Evolutionary conservation across 208 protist genomes (phyloP).

Genomic region (Porcisia deanei): DNA sequence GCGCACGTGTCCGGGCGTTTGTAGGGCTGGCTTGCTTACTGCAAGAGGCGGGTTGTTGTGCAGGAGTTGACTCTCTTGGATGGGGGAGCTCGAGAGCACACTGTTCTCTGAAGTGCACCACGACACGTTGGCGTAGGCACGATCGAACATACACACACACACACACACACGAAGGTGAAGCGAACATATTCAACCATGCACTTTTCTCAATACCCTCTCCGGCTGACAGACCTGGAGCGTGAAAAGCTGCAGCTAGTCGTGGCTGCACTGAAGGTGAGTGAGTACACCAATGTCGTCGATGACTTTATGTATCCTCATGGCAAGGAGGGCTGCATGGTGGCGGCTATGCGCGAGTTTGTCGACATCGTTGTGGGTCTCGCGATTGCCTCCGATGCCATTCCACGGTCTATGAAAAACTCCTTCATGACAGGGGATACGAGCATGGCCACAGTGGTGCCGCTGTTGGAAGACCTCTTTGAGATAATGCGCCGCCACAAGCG

Average conservation of each 20-base stretch:
- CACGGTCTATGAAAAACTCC: conserved; percentile 54
- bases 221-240: conserved; percentile 74
- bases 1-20: neutral
- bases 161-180: neutral
- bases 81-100: neutral
- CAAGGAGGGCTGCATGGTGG: conserved; percentile 60
- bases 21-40: neutral
- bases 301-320: conserved; percentile 58
- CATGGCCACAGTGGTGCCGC: conserved; percentile 37
- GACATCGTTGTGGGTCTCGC: conserved; percentile 77
- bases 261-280: conserved; percentile 85
- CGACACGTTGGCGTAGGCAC: neutral
- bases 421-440: conserved; percentile 44
- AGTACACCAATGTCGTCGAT: conserved; percentile 92
- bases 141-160: neutral
- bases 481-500: conserved; percentile 97
- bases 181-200: conserved; percentile 3
- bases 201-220: conserved; percentile 42
- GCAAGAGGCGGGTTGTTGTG: neutral
- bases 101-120: neutral
- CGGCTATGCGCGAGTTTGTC: conserved; percentile 72
- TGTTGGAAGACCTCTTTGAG: conserved; percentile 94
- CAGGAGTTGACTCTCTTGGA: neutral
- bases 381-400: conserved; percentile 74
- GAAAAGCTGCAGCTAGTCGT: conserved; percentile 87